Percentiles rank a stretch among this genome's conserved stretches.
phyloP scores from a whole-genome alignment of 257 asterid species.

The Avicennia marina region DNA sequence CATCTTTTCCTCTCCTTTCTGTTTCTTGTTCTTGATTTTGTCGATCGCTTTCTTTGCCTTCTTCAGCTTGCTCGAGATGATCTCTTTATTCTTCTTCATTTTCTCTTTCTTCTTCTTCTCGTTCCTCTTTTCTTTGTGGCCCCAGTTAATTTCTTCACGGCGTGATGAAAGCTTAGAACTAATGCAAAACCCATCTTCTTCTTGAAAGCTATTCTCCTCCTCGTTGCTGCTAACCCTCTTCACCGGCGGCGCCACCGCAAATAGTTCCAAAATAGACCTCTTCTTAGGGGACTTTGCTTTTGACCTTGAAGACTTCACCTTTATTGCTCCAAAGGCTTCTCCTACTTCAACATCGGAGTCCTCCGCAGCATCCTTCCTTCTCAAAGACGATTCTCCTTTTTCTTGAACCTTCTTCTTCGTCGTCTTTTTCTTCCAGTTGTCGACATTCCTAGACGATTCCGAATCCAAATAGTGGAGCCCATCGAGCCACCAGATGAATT shows the following conservation, averaged over 20 bases:
- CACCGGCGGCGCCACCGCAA: slow-evolving; percentile 48
- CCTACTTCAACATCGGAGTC: slow-evolving; percentile 20
- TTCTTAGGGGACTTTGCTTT: slow-evolving; percentile 39
- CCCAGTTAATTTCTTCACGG: slow-evolving; percentile 19
- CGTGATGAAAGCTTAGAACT: slow-evolving; percentile 1
- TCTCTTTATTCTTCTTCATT: slow-evolving; percentile 18
- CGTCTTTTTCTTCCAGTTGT: neutral
- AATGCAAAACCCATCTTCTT: slow-evolving; percentile 15
- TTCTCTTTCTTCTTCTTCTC: slow-evolving; percentile 13
- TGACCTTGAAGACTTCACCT: slow-evolving; percentile 15
- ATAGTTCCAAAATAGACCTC: slow-evolving; percentile 56
- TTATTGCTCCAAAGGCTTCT: slow-evolving; percentile 7
- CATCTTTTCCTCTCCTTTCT: slow-evolving; percentile 10
- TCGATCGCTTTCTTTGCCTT: slow-evolving; percentile 27
- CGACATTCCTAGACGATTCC: neutral
- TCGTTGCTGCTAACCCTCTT: slow-evolving; percentile 27
- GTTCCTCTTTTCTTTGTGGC: slow-evolving; percentile 24
- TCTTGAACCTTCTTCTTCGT: slow-evolving; percentile 6
- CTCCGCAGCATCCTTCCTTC: slow-evolving; percentile 15
- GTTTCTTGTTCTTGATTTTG: slow-evolving; percentile 23
- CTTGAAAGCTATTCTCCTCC: neutral
- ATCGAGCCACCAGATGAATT: slow-evolving; percentile 56
- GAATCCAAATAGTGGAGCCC: slow-evolving; percentile 17
- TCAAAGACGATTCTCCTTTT: slow-evolving; percentile 9
- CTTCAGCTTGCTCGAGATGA: slow-evolving; percentile 20